Percentiles rank a stretch among this genome's conserved stretches.
Conservation (phyloP, 192 early-diverging fungal species). For the Glomus cerebriforme region DNA sequence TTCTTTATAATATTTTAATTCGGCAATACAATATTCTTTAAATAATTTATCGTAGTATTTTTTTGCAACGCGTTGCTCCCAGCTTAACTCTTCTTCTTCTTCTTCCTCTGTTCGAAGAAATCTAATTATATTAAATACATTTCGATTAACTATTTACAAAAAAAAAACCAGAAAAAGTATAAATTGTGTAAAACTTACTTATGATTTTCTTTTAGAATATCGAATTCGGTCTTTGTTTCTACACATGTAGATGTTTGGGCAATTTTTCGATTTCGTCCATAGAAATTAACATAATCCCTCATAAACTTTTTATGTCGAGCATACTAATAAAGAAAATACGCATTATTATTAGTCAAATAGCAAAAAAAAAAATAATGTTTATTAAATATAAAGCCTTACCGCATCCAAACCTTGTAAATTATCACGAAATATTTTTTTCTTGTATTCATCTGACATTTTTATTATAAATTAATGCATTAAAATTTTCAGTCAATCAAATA, state of each 20-base stretch:
- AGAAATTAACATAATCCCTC: conserved; percentile 55
- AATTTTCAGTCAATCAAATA: too few relatives aligned
- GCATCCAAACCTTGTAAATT: conserved; percentile 49
- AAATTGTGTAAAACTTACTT: conserved; percentile 44
- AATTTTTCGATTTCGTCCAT: conserved; percentile 28
- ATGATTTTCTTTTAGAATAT: conserved; percentile 74
- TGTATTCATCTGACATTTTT: conserved; percentile 16
- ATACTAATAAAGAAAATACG: conserved; percentile 37
- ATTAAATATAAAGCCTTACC: conserved; percentile 35
- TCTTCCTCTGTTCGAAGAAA: conserved; percentile 57
- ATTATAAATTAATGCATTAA: too few relatives aligned
- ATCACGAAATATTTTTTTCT: conserved; percentile 38
- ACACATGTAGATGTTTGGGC: not conserved
- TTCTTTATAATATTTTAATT: conserved; percentile 72
- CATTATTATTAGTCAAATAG: not conserved
- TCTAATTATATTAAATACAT: conserved; percentile 33
- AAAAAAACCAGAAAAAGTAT: not conserved
- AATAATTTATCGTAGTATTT: conserved; percentile 86
- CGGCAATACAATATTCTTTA: conserved; percentile 79
- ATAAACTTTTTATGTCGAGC: conserved; percentile 62
- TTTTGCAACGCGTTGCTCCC: conserved; percentile 79
- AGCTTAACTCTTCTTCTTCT: conserved; percentile 50
- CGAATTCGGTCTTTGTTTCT: conserved; percentile 55
- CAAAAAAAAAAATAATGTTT: not conserved
- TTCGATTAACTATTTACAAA: too few relatives aligned